Evolutionary conservation across 2,329 filamentous ascomycete species (phyloP), one percentile per base, ranked within the genome.

Genomic region (Chrysoporthe deuterocubensis): DNA sequence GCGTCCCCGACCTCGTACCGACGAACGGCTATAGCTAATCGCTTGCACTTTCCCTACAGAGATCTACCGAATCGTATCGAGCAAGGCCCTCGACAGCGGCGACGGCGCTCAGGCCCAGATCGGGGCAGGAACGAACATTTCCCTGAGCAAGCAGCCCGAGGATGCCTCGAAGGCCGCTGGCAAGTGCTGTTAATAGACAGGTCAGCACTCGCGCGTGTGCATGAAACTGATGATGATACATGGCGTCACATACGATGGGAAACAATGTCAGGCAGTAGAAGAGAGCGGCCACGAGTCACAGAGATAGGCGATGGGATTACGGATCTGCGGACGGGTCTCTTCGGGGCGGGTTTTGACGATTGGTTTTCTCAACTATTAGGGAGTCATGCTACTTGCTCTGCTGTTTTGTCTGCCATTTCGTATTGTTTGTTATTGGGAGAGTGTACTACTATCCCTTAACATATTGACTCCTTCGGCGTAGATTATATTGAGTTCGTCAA

Each of bases 1-100:
- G 87, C 52, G 32, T 40, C 8, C 32, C 44, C 43, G 57, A 26
- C 3, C 5, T 14, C 13, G 71, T 56, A 66, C 26, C 11, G n/a
- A 4, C 26, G 4, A 14, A 44, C 40, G 13, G 26, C 3, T 26
- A 32, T 40, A 44, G 60, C 67, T 67, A 32, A 69, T 50, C 63
- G 64, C 42, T 65, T 60, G n/a, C 50, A 42, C 14, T 50, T 67
- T 42, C 46, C 64, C 48, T 68, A 61, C 78, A 97, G 96, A 99
- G 87, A 99, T 99, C 84, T 99, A 98, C 87, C 92, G 94, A 77
- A 99, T 99, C 76, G 96, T 99, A 72, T 98, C 95, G 67, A 96
- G 92, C 88, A 98, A 98, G 87, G 93, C 94, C 54, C 89, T 98
- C 76, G 95, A 97, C 79, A 92, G 92, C 77, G 93, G 92, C 77